phyloP scores from a whole-genome alignment of 116 monocot genomes.

The Dioscorea cayenensis region DNA sequence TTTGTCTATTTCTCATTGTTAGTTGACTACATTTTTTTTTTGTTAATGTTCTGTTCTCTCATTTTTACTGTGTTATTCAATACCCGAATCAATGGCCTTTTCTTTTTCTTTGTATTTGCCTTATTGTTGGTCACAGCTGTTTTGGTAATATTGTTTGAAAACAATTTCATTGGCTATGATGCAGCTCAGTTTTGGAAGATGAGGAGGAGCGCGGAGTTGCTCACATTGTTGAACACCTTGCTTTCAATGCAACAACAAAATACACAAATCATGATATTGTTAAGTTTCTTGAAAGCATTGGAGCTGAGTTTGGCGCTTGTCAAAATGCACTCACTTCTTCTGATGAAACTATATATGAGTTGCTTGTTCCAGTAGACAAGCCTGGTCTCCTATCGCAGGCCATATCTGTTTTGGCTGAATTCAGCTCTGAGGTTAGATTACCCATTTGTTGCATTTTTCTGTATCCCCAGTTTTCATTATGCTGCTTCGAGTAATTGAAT shows the following conservation, averaged over 20 bases:
- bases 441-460: background rate
- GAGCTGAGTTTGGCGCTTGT: slow-evolving; percentile 98
- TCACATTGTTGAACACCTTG: slow-evolving; percentile 97
- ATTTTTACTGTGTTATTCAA: too few relatives aligned
- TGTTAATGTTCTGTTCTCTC: too few relatives aligned
- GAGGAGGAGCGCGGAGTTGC: slow-evolving; percentile 98
- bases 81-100: background rate
- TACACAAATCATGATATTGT: slow-evolving; percentile 98
- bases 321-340: slow-evolving; percentile 97
- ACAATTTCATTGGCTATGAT: slow-evolving; percentile 13
- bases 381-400: slow-evolving; percentile 85
- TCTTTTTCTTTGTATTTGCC: background rate
- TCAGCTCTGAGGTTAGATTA: slow-evolving; percentile 83
- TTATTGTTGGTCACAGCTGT: background rate
- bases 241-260: slow-evolving; percentile 92
- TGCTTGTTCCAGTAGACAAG: slow-evolving; percentile 97
- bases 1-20: too few relatives aligned
- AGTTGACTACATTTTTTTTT: too few relatives aligned
- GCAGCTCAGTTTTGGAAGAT: slow-evolving; percentile 98
- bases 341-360: slow-evolving; percentile 93
- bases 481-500: background rate
- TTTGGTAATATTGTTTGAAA: background rate
- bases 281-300: slow-evolving; percentile 98
- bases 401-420: slow-evolving; percentile 91
- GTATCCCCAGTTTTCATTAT: background rate